Base-by-base conservation (phyloP, 2,329 filamentous ascomycete species). In the Malbranchea zuffiana region DNA sequence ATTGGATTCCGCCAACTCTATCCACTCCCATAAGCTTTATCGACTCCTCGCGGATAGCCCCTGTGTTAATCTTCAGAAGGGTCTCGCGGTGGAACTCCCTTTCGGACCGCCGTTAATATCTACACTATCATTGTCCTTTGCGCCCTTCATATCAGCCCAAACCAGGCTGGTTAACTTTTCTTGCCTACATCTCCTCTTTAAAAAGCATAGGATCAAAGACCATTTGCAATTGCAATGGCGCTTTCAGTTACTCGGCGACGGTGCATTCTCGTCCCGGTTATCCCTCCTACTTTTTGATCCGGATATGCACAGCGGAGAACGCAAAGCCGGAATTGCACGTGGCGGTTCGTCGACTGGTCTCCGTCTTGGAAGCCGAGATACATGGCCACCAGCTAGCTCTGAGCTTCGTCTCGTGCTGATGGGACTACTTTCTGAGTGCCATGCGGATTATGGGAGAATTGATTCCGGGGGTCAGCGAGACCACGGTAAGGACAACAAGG, bases 301-400 rank as follows among this genome's bases (percentile, higher is more conserved):
- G 0, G 78, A 92, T 16, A 70, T 90, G 32, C 78, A 82, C 47
- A 82, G 80, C 17, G 81, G 85, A 3, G 84, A 93, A 53, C 71
- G 81, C 28, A 74, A 74, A 33, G 65, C 73, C 12, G 83, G 84
- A 3, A 68, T 79, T 20, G 74, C 82, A 29, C 72, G 78, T 6
- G 74, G 74, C 30, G 79, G 82, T 32, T 73, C 78, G 40, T 65
- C 74, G 10, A 88, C 93, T 68, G 88, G 90, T 1, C 67, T 96
- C 26, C 80, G 86, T 26, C 67, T 96, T 1, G 82, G 82, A n/a
- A 75, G 74, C 2, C 74, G 85, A 49, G 77, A 83, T 38, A 83
- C 71, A 20, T 96, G 90, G 90, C 90, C 90, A 17, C 90, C 90
- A 3, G 86, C 86, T 16, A 92, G 83, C 56, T 95, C 87, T 0